Evolutionary conservation across 2,329 filamentous ascomycete genomes (phyloP).

Genomic region (Sporothrix brunneoviolacea): DNA sequence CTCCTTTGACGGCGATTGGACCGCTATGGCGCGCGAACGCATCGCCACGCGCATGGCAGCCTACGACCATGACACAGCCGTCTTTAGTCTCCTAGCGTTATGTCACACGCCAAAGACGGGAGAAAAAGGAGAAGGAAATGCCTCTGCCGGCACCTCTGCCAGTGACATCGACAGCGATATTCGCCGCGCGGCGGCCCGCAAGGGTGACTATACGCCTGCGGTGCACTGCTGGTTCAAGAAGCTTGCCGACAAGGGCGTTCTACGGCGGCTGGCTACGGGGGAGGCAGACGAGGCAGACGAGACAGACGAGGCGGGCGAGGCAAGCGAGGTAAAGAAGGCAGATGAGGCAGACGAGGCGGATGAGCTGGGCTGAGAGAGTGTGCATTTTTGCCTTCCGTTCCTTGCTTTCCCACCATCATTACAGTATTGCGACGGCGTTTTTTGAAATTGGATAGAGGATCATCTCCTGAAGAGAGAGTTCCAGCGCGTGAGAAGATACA

Average conservation of each 20-base stretch:
- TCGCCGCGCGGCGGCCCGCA: constrained; percentile 46
- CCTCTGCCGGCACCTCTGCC: constrained; percentile 22
- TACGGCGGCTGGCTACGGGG: constrained; percentile 36
- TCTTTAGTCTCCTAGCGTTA: constrained; percentile 62
- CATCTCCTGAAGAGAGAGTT: too few relatives aligned
- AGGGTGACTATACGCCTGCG: constrained; percentile 62
- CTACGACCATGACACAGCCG: constrained; percentile 14
- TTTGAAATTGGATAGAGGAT: too few relatives aligned
- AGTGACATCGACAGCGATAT: constrained; percentile 37
- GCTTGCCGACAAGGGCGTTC: constrained; percentile 58
- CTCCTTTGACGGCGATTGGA: constrained; percentile 52
- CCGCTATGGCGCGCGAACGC: constrained; percentile 54
- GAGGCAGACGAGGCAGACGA: constrained; percentile 2
- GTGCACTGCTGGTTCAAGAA: constrained; percentile 63
- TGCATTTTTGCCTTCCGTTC: too few relatives aligned
- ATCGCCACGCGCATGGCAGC: constrained; percentile 58
- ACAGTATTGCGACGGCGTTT: not conserved
- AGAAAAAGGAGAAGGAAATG: constrained; percentile 15
- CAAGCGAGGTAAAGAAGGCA: too few relatives aligned
- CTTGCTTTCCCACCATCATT: too few relatives aligned
- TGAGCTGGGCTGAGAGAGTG: not conserved
- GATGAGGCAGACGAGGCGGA: not conserved
- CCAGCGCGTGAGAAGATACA: too few relatives aligned
- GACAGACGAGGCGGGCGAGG: too few relatives aligned
- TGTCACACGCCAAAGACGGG: constrained; percentile 51